phyloP scores from a whole-genome alignment of 1,284 basidiomycete species.

The Pseudozyma sp. region DNA sequence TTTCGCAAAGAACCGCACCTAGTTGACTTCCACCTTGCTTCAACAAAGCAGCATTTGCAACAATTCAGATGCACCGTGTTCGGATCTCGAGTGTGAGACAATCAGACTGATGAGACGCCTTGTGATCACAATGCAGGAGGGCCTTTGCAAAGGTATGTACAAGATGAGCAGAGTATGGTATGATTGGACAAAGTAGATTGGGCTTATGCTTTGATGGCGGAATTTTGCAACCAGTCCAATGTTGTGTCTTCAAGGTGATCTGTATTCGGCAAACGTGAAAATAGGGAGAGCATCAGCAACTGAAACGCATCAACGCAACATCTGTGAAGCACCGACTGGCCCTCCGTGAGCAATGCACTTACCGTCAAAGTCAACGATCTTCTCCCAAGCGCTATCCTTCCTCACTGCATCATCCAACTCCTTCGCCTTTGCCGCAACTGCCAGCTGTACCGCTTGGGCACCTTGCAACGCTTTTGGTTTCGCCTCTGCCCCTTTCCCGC shows the following conservation, averaged over 20 bases:
- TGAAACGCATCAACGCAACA: not conserved
- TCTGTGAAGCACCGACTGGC: not conserved
- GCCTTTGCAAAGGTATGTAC: no score
- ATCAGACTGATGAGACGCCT: no score
- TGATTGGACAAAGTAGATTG: not conserved
- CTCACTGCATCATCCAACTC: constrained; percentile 26
- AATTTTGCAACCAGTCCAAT: constrained; percentile 43
- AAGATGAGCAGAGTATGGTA: not conserved
- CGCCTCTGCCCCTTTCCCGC: constrained; percentile 5
- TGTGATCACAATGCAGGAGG: no score
- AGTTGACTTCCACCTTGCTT: constrained; percentile 58
- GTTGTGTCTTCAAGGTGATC: constrained; percentile 48
- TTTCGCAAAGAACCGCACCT: constrained; percentile 81
- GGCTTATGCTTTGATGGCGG: constrained; percentile 29
- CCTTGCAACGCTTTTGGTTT: constrained; percentile 26
- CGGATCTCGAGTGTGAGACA: not conserved
- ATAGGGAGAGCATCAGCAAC: not conserved
- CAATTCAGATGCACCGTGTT: not conserved
- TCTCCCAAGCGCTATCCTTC: constrained; percentile 25
- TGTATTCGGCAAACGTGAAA: constrained; percentile 8
- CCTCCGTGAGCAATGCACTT: constrained; percentile 1
- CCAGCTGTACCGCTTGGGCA: constrained; percentile 13
- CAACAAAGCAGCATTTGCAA: not conserved
- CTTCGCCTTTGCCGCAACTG: constrained; percentile 10
- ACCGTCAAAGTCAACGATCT: constrained; percentile 47